A percentile compares a stretch with the other conserved stretches of the same genome.
Evolutionary conservation across 169 alveolate species (phyloP).

Genomic region (Plasmodium coatneyi): DNA sequence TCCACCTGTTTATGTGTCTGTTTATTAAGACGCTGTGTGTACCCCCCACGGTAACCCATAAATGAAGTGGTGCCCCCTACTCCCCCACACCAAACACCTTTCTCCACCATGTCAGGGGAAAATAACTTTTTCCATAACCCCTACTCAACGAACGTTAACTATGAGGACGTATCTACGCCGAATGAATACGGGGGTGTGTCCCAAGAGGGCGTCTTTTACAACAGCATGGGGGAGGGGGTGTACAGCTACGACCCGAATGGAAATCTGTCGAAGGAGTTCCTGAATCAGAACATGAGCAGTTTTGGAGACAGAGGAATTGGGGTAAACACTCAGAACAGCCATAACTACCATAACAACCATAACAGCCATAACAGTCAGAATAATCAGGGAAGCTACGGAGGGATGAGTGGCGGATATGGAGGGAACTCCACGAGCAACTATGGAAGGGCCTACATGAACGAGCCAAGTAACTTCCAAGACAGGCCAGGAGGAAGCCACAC

Average conservation of each 20-base stretch:
- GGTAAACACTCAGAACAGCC: no score
- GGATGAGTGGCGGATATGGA: background rate
- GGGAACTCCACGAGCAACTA: no score
- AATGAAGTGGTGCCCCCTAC: background rate
- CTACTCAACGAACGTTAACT: slow-evolving; percentile 5
- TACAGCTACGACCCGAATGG: background rate
- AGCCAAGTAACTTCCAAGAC: background rate
- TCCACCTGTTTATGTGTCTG: no score
- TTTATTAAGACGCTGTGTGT: background rate
- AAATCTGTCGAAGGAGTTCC: background rate
- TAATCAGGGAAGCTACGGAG: background rate
- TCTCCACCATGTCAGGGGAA: slow-evolving; percentile 6
- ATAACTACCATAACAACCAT: no score
- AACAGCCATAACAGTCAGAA: no score
- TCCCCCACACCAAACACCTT: background rate
- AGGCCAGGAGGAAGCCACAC: background rate
- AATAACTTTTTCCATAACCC: slow-evolving; percentile 34
- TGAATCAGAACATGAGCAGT: background rate
- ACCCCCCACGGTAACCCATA: background rate
- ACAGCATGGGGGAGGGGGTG: background rate
- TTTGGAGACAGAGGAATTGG: no score
- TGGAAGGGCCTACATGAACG: background rate
- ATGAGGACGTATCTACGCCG: background rate
- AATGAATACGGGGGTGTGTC: background rate
- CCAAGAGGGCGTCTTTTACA: background rate